These are phyloP conservation scores for Isatis lusitanica DNA, from an alignment of 441 rosid genomes.

Conservation along the genomic window DNA sequence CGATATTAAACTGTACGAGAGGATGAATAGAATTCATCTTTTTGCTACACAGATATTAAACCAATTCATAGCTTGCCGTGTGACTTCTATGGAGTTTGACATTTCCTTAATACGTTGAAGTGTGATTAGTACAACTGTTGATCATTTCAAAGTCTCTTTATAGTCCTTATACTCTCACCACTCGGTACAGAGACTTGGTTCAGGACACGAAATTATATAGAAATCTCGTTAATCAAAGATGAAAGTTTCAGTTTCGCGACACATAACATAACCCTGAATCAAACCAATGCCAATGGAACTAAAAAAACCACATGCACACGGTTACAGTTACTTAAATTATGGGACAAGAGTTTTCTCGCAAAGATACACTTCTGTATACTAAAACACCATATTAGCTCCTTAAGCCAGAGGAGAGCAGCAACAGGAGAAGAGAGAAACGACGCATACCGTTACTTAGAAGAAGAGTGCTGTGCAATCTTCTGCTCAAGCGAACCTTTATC, in stretches of 20 bases:
- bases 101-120: too few relatives aligned
- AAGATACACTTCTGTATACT: neutral
- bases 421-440: neutral
- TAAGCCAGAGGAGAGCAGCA: neutral
- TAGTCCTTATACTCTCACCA: too few relatives aligned
- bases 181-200: neutral
- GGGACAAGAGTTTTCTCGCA: neutral
- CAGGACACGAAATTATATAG: neutral
- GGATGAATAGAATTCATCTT: too few relatives aligned
- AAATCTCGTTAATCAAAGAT: neutral
- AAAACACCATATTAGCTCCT: neutral
- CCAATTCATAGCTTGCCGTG: too few relatives aligned
- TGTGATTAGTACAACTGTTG: too few relatives aligned
- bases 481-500: constrained; percentile 70
- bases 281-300: neutral
- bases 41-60: too few relatives aligned
- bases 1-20: too few relatives aligned
- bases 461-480: constrained; percentile 62
- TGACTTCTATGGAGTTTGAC: too few relatives aligned
- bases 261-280: neutral
- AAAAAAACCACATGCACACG: neutral
- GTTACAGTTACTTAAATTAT: neutral
- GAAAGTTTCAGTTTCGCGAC: neutral
- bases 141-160: too few relatives aligned
- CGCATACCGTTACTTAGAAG: constrained; percentile 25